phyloP scores from a whole-genome alignment of 2,329 filamentous ascomycete species.

The Trichoderma atrobrunneum region DNA sequence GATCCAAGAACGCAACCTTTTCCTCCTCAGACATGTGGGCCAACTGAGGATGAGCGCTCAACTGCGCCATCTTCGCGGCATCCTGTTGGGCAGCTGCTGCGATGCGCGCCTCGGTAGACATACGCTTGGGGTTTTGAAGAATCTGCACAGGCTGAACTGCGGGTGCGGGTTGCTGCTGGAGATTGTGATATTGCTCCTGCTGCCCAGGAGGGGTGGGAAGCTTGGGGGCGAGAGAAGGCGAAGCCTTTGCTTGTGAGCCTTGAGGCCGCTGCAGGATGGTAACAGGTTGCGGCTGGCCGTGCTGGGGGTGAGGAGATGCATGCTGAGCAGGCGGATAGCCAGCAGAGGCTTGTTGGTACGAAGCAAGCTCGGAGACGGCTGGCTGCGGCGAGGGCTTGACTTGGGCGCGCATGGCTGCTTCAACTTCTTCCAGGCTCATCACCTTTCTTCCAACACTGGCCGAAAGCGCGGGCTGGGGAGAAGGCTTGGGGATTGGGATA shows the following conservation, averaged over 20 bases:
- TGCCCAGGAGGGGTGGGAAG: constrained; percentile 25
- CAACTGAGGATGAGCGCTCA: constrained; percentile 44
- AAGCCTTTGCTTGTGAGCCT: constrained; percentile 39
- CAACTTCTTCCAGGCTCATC: constrained; percentile 95
- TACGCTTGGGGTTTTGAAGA: constrained; percentile 72
- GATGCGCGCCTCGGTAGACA: constrained; percentile 48
- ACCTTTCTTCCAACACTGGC: constrained; percentile 62
- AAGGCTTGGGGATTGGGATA: not conserved
- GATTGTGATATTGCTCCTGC: constrained; percentile 26
- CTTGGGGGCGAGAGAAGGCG: constrained; percentile 32
- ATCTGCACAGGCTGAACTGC: constrained; percentile 68
- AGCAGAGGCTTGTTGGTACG: constrained; percentile 29
- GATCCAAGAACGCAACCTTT: constrained; percentile 76
- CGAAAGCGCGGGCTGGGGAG: constrained; percentile 24
- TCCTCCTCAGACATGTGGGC: constrained; percentile 79
- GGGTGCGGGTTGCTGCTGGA: constrained; percentile 35
- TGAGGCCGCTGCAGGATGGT: constrained; percentile 56
- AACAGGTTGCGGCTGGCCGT: constrained; percentile 48
- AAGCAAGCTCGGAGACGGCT: constrained; percentile 33
- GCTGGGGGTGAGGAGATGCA: constrained; percentile 22
- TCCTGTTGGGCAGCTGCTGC: constrained; percentile 37
- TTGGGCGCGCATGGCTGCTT: constrained; percentile 82
- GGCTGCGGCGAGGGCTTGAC: constrained; percentile 49
- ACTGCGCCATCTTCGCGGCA: constrained; percentile 33
- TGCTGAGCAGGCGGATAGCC: constrained; percentile 26